phyloP scores from a whole-genome alignment of 106 monocot genomes.

The Triglochin maritima region DNA sequence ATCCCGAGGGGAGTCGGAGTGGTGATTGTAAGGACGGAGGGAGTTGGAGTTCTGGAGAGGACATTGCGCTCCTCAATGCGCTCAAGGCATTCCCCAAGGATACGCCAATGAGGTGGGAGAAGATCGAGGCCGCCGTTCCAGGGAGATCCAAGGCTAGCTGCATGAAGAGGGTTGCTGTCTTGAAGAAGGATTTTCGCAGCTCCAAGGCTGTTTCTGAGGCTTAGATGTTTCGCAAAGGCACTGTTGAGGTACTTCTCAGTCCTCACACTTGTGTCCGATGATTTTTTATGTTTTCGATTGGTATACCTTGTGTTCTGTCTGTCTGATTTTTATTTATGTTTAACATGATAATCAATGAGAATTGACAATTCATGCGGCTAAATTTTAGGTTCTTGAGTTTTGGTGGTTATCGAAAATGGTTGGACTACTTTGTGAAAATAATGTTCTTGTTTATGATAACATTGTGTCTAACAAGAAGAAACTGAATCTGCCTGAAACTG shows the following conservation, averaged over 20 bases:
- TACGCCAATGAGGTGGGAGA: conserved; percentile 77
- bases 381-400: no score
- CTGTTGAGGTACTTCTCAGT: background rate
- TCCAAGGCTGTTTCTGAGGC: conserved; percentile 35
- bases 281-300: no score
- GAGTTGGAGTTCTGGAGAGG: conserved; percentile 79
- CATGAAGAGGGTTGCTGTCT: conserved; percentile 55
- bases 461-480: no score
- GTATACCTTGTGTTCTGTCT: no score
- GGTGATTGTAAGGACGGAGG: background rate
- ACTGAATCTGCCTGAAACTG: no score
- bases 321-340: no score
- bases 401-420: no score
- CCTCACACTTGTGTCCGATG: no score
- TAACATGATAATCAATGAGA: no score
- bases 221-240: background rate
- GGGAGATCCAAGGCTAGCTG: conserved; percentile 66
- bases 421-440: no score
- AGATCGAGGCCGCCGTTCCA: conserved; percentile 66
- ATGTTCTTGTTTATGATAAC: no score
- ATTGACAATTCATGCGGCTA: no score
- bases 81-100: conserved; percentile 91
- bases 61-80: conserved; percentile 70
- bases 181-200: conserved; percentile 81
- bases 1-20: background rate